A percentile compares a stretch with the other conserved stretches of the same genome.
Evolutionary conservation across 2,329 filamentous ascomycete species (phyloP).

Genomic region (Phoma herbarum): DNA sequence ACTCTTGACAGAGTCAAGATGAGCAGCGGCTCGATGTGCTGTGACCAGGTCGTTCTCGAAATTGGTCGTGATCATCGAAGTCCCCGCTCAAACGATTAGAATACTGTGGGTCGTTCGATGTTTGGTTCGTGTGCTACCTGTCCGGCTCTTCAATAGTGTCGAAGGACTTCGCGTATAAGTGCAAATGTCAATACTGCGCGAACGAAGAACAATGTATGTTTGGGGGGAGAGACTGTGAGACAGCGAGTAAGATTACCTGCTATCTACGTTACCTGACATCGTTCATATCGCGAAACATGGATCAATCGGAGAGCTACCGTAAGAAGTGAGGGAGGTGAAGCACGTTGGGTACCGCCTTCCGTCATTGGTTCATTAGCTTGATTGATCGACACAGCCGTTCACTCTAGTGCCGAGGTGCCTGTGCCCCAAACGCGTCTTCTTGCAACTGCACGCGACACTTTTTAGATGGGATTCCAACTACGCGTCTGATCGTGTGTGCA

Average conservation of each 20-base stretch:
- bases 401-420: slow-evolving; percentile 13
- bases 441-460: slow-evolving; percentile 11
- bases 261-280: not conserved
- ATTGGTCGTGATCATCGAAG: not conserved
- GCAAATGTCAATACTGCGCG: not conserved
- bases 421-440: slow-evolving; percentile 14
- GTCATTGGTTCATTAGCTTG: slow-evolving; percentile 9
- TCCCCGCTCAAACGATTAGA: not conserved
- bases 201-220: not conserved
- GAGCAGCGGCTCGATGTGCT: not conserved
- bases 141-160: not conserved
- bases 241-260: not conserved
- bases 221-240: not conserved
- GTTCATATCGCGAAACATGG: not conserved
- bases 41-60: not conserved
- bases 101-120: not conserved
- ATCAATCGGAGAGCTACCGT: slow-evolving; percentile 4
- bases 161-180: not conserved
- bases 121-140: not conserved
- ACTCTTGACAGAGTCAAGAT: not conserved
- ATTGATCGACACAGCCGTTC: slow-evolving; percentile 11
- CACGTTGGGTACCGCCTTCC: slow-evolving; percentile 12
- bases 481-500: not conserved
- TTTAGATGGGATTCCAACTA: not conserved
- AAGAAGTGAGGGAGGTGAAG: slow-evolving; percentile 17